These are phyloP conservation scores for Fragaria nilgerrensis DNA, from an alignment of 306 rosid species.

Conservation along the genomic window DNA sequence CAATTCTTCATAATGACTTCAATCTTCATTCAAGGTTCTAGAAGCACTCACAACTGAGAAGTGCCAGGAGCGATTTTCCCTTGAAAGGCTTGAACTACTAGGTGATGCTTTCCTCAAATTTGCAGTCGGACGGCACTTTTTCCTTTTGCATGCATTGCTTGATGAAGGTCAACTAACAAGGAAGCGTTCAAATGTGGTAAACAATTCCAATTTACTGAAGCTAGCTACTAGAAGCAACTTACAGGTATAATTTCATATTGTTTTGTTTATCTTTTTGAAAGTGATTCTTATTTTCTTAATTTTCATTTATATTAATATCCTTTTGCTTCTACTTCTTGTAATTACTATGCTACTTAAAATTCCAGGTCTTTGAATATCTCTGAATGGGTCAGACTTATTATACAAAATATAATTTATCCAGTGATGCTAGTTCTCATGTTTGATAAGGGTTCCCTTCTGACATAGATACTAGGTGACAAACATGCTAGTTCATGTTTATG, in stretches of 20 bases:
- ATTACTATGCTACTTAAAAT: not conserved
- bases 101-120: slow-evolving; percentile 96
- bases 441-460: not conserved
- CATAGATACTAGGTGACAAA: not conserved
- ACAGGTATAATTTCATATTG: slow-evolving; percentile 53
- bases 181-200: slow-evolving; percentile 66
- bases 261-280: slow-evolving; percentile 4
- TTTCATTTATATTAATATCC: too few relatives aligned
- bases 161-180: slow-evolving; percentile 90
- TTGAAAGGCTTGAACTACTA: slow-evolving; percentile 96
- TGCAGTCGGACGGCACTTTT: slow-evolving; percentile 73
- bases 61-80: slow-evolving; percentile 90
- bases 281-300: slow-evolving; percentile 16
- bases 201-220: slow-evolving; percentile 73
- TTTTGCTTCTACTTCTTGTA: not conserved
- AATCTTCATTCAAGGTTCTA: slow-evolving; percentile 53
- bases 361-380: slow-evolving; percentile 6
- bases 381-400: not conserved
- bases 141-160: slow-evolving; percentile 58
- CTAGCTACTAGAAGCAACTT: slow-evolving; percentile 66
- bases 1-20: slow-evolving; percentile 11
- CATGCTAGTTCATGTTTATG: too few relatives aligned
- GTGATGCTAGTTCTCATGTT: not conserved
- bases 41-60: slow-evolving; percentile 94
- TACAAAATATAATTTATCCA: not conserved